A percentile compares a stretch with the other conserved stretches of the same genome.
Evolutionary conservation across 2,329 filamentous ascomycete species (phyloP).

Genomic region (Phialophora verrucosa): DNA sequence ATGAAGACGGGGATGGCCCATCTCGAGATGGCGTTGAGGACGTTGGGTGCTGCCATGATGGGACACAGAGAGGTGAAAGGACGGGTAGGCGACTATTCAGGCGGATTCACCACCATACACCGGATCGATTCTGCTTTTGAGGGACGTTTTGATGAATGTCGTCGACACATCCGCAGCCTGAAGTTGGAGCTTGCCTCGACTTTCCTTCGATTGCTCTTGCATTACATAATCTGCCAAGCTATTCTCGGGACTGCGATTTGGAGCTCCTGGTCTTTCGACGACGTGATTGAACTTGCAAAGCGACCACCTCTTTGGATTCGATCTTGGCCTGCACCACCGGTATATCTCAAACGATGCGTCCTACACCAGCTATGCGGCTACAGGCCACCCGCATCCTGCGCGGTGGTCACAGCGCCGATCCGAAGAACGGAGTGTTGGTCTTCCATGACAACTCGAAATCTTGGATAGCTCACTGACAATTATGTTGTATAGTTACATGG

Average conservation of each 20-base stretch:
- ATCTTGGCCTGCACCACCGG: neutral
- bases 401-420: conserved; percentile 44
- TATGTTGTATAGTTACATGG: conserved; percentile 65
- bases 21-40: conserved; percentile 67
- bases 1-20: conserved; percentile 75
- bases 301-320: neutral
- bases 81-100: neutral
- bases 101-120: conserved; percentile 1
- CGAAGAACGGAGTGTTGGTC: conserved; percentile 52
- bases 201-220: neutral
- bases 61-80: neutral
- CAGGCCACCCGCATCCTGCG: conserved; percentile 36
- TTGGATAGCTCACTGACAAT: conserved; percentile 39
- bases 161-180: conserved; percentile 9
- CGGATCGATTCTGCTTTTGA: neutral
- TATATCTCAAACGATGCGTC: conserved; percentile 34
- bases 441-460: neutral
- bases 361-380: conserved; percentile 35
- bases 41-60: conserved; percentile 46
- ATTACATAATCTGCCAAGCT: conserved; percentile 13
- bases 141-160: neutral
- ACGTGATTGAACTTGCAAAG: conserved; percentile 1
- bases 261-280: conserved; percentile 4
- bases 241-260: neutral
- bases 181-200: conserved; percentile 7